A percentile compares a stretch with the other conserved stretches of the same genome.
These are phyloP conservation scores for Ophiorrhiza pumila DNA, from an alignment of 257 asterid genomes.

Conservation along the genomic window DNA sequence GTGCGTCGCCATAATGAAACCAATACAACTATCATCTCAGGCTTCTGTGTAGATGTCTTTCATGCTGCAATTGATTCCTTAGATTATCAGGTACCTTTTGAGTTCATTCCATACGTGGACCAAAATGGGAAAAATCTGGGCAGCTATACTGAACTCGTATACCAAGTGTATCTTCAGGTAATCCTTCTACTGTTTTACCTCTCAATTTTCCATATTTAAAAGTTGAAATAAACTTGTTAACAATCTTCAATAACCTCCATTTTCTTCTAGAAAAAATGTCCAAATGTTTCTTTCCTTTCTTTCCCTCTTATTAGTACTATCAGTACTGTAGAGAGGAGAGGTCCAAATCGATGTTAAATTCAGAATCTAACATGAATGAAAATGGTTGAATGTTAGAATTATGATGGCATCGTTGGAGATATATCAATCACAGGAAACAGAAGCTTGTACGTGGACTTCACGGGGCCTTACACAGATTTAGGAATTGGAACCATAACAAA, in stretches of 20 bases:
- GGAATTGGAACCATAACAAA: slow-evolving; percentile 34
- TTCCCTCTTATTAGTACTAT: too few relatives aligned
- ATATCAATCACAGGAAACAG: slow-evolving; percentile 33
- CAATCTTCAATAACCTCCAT: too few relatives aligned
- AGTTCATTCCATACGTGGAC: slow-evolving; percentile 23
- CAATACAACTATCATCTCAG: slow-evolving; percentile 12
- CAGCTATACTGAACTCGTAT: slow-evolving; percentile 29
- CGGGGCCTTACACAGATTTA: slow-evolving; percentile 38
- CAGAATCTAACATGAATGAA: not conserved
- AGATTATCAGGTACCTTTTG: slow-evolving; percentile 25
- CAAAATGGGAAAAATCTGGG: slow-evolving; percentile 19
- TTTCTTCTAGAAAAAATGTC: too few relatives aligned
- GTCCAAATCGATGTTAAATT: too few relatives aligned
- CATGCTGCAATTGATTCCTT: slow-evolving; percentile 26
- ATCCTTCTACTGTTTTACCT: not conserved
- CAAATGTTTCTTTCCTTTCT: too few relatives aligned
- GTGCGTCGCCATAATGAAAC: slow-evolving; percentile 14
- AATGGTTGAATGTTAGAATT: slow-evolving; percentile 18
- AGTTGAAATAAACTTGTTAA: not conserved
- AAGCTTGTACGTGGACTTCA: slow-evolving; percentile 44
- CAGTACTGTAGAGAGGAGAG: too few relatives aligned
- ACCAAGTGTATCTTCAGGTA: slow-evolving; percentile 38
- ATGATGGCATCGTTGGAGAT: slow-evolving; percentile 46
- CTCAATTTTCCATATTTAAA: not conserved
- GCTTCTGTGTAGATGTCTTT: slow-evolving; percentile 39